Evolutionary conservation across 768 basidiomycete species (phyloP), one percentile per base, ranked within the genome.

Genomic region (Amylocystis lapponica): DNA sequence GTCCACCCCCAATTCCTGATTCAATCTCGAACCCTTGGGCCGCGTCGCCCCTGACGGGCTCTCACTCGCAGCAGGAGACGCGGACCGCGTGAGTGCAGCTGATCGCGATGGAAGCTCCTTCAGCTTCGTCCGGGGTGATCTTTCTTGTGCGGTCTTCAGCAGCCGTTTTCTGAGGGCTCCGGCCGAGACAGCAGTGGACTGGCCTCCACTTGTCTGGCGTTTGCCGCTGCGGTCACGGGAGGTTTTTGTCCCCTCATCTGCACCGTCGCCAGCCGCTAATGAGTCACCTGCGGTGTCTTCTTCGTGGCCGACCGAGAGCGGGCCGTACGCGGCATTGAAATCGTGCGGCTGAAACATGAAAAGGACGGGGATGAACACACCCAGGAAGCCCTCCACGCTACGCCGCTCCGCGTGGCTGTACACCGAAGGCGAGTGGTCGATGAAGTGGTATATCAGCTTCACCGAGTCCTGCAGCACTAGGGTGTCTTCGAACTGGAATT

Each of bases 361-460:
- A 23, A 98, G 69, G 26, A 81, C 65, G 9, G 93, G 91, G 36
- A 97, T 71, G 61, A 98, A 93, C 9, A 76, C 69, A 27, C 87
- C 78, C 25, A 99, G 69, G 65, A 94, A 94, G 36, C 74, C 73
- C 59, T 97, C 96, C 31, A 97, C 80, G 23, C 76, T 72, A 34
- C 86, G 79, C 34, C 91, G 79, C 66, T 98, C 95, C 39, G 73
- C 70, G 2, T 74, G 64, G 46, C 81, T 85, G 63, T 89, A 89
- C 45, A 78, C 76, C 13, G 74, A 78, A 52, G 82, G 80, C 36
- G 86, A 84, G 58, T 86, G 89, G 55, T 97, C 95, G 53, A 99
- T 74, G 69, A 89, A 97, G 12, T 83, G 81, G 59, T 88, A 86
- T 48, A 94, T 78, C 65, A 99, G 75, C 69, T 92, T 92, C 60